Conservation (phyloP, 1,284 basidiomycete genomes). For the Apiotrichum sp. region DNA sequence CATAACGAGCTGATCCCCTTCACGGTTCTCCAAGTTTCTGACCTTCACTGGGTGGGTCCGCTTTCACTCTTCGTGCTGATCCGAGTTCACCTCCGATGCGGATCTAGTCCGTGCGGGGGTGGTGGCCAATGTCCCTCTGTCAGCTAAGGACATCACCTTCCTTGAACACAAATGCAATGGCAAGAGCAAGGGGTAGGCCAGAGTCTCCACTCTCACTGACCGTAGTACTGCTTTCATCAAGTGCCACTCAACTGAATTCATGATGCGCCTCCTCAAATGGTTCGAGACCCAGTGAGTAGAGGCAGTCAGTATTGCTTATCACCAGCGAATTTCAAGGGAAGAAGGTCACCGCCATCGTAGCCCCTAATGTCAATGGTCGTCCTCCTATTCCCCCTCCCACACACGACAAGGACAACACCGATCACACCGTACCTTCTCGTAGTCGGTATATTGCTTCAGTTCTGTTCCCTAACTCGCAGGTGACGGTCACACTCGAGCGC, state of each 20-base stretch:
- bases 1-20: background rate
- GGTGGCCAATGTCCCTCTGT: slow-evolving; percentile 65
- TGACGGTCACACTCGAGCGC: slow-evolving; percentile 14
- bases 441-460: too few species aligned
- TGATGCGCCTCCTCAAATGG: slow-evolving; percentile 69
- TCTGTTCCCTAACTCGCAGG: background rate
- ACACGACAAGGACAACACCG: slow-evolving; percentile 19
- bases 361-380: slow-evolving; percentile 11
- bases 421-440: background rate
- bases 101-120: slow-evolving; percentile 73
- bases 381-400: slow-evolving; percentile 17
- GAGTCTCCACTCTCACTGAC: background rate
- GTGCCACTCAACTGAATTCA: slow-evolving; percentile 63
- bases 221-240: slow-evolving; percentile 56
- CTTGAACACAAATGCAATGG: slow-evolving; percentile 99
- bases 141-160: slow-evolving; percentile 84
- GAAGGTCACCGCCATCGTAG: slow-evolving; percentile 37
- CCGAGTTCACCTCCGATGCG: slow-evolving; percentile 86
- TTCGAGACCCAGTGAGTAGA: slow-evolving; percentile 75
- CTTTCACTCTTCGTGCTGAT: slow-evolving; percentile 15
- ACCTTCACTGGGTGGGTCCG: slow-evolving; percentile 82
- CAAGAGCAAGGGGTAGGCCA: slow-evolving; percentile 76
- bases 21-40: slow-evolving; percentile 65
- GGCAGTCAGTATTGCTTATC: too few species aligned
- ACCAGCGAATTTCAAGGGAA: slow-evolving; percentile 83